phyloP scores from a whole-genome alignment of 1,284 basidiomycete genomes.

The Lignosus rhinocerotis region DNA sequence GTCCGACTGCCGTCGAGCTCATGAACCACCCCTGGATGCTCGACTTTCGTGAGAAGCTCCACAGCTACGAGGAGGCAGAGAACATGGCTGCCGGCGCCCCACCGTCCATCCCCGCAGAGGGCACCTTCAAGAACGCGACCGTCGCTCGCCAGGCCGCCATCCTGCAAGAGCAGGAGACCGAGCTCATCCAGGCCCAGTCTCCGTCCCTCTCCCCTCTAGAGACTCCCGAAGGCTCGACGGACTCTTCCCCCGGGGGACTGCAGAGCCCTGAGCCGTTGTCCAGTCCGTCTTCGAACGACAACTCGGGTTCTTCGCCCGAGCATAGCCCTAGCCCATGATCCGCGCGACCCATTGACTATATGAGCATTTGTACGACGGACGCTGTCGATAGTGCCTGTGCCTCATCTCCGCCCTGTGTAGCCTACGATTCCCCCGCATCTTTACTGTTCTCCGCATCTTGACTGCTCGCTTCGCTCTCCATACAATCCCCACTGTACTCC shows the following conservation, averaged over 20 bases:
- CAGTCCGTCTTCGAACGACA: conserved; percentile 11
- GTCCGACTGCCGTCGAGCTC: conserved; percentile 87
- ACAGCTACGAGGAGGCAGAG: conserved; percentile 67
- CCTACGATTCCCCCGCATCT: not conserved
- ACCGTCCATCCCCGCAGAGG: conserved; percentile 45
- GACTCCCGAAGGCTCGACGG: conserved; percentile 26
- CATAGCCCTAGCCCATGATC: not conserved
- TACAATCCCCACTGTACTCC: not conserved
- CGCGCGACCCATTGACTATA: not conserved
- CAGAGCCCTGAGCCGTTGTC: not conserved
- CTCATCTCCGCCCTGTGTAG: not conserved
- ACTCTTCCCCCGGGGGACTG: conserved; percentile 8
- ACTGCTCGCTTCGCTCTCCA: not conserved
- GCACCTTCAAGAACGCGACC: conserved; percentile 48
- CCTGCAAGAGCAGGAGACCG: conserved; percentile 60
- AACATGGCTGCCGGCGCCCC: conserved; percentile 49
- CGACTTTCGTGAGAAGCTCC: conserved; percentile 69
- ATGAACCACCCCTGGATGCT: conserved; percentile 92
- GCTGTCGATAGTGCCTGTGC: not conserved
- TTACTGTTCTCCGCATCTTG: not conserved
- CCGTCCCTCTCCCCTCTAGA: conserved; percentile 34
- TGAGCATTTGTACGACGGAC: not conserved
- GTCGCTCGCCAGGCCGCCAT: conserved; percentile 58
- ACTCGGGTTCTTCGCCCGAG: not conserved
- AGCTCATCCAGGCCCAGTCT: conserved; percentile 43